Evolutionary conservation across 495 filamentous ascomycete genomes (phyloP).

Genomic region (Penicillium malachiteum): DNA sequence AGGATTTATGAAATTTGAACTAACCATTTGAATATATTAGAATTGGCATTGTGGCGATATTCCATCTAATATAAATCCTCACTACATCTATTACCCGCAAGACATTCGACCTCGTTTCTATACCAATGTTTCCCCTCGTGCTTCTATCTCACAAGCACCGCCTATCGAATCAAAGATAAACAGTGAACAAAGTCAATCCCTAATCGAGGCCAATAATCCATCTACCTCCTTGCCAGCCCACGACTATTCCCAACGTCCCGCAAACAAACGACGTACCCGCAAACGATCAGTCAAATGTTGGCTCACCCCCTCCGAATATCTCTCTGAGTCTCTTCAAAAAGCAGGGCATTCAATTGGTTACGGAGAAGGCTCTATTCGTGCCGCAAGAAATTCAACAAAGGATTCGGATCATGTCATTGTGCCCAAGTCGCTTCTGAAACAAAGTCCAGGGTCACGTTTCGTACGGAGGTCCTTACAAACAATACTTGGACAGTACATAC

Average conservation of each 20-base stretch:
- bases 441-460: neutral
- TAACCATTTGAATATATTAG: neutral
- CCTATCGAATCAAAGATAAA: neutral
- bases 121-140: neutral
- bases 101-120: conserved; percentile 7
- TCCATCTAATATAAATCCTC: neutral
- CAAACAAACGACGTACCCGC: neutral
- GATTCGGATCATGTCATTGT: neutral
- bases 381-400: neutral
- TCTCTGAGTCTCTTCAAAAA: conserved; percentile 34
- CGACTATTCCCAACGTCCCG: neutral
- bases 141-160: neutral
- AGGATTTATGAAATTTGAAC: neutral
- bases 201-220: neutral
- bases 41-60: neutral
- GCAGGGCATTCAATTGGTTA: conserved; percentile 22
- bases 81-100: neutral
- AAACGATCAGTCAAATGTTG: neutral
- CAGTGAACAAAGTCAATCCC: neutral
- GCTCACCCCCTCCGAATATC: conserved; percentile 37
- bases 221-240: neutral
- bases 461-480: conserved; percentile 31
- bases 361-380: neutral
- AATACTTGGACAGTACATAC: conserved; percentile 41
- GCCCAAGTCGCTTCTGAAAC: neutral